Evolutionary conservation across 2,329 filamentous ascomycete species (phyloP), one percentile per base, ranked within the genome.

Genomic region (Xylaria sp.): DNA sequence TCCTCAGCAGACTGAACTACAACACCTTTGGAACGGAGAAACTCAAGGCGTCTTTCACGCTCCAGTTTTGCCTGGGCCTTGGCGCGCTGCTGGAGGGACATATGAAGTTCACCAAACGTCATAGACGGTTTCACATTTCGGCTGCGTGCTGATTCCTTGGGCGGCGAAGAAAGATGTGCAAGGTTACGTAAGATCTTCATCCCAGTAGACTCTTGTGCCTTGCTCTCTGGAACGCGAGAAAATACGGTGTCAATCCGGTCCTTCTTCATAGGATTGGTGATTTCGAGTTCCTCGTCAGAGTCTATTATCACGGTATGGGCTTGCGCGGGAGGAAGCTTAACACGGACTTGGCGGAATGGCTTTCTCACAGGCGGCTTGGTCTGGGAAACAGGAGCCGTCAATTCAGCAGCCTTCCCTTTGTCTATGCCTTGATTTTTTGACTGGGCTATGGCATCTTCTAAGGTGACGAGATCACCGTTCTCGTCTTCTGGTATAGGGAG

Each of bases 1-100:
- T 99, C 94, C 79, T 98, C 95, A 1, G 90, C 89, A 0, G 93
- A 97, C 78, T 94, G 91, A 19, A 98, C 85, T 27, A 91, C 83
- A 30, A 98, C 86, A 7, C 96, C 96, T 79, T 92, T 93, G 11
- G 91, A 90, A 75, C 88, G 89, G 48, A 99, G 85, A 73, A 90
- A 86, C 64, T 93, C 89, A 21, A 98, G 86, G 64, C 91, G 91
- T 72, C 93, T 90, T 68, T 93, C 88, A 61, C 93, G 90, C 78
- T 96, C 93, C 50, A 87, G 81, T 68, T 89, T 89, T 53, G 94
- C 94, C 79, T 99, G 96, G 68, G 91, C 86, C 53, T 93, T 89
- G 5, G 93, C 94, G 69, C 90, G 90, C 71, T 89, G 87, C 45
- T 91, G 85, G 7, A 98, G 82, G 39, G 84, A 86, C 9, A 85